phyloP scores from a whole-genome alignment of 371 early-diverging fungal species.

The Nematocida parisii region DNA sequence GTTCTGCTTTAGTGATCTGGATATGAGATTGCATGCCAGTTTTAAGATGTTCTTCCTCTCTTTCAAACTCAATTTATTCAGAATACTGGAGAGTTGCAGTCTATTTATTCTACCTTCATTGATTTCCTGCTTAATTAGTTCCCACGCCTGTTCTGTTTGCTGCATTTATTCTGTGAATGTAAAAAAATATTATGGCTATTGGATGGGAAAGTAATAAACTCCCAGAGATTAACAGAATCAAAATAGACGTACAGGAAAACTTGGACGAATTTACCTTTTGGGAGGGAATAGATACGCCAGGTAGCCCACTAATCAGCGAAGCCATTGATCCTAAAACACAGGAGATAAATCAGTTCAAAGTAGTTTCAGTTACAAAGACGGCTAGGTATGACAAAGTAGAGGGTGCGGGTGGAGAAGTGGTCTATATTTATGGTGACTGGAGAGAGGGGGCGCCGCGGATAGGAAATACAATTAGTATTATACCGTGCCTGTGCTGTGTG shows the following conservation, averaged over 20 bases:
- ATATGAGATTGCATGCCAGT: neutral
- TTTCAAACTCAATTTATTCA: neutral
- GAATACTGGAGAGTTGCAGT: neutral
- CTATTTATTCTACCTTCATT: neutral
- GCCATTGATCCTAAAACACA: neutral
- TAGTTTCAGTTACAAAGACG: neutral
- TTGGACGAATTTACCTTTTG: slow-evolving; percentile 7
- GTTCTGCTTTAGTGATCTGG: neutral
- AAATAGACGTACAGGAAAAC: slow-evolving; percentile 12
- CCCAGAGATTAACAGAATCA: slow-evolving; percentile 5
- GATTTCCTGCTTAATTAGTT: neutral
- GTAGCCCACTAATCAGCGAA: slow-evolving; percentile 37
- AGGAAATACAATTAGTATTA: slow-evolving; percentile 32
- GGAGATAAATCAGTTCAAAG: neutral
- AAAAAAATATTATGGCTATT: slow-evolving; percentile 54
- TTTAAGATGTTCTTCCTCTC: neutral
- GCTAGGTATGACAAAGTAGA: neutral
- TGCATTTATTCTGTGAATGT: neutral
- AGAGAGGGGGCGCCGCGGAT: slow-evolving; percentile 7
- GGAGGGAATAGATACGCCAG: slow-evolving; percentile 1
- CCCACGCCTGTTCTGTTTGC: neutral
- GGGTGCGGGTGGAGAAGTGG: slow-evolving; percentile 17
- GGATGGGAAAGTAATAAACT: slow-evolving; percentile 46
- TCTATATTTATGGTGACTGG: slow-evolving; percentile 31
- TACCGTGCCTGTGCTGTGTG: slow-evolving; percentile 42